Conservation (phyloP, 139 green algal species). For the Coelastrella sp. region DNA sequence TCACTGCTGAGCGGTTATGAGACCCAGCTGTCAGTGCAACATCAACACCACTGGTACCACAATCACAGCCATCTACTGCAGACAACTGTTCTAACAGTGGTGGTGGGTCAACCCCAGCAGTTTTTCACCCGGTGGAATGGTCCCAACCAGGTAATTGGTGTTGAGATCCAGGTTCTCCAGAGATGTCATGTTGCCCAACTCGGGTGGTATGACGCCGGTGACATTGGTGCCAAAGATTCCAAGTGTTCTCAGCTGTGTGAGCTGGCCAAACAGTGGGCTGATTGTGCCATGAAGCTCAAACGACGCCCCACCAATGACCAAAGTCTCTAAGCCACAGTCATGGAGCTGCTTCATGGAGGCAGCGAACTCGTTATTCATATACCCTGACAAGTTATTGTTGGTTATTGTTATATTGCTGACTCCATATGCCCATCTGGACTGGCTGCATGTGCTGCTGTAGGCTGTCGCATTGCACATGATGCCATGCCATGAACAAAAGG, state of each 20-base stretch:
- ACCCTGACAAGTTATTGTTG: not conserved
- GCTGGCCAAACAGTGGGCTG: not conserved
- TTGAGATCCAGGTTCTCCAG: constrained; percentile 27
- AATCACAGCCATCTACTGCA: too few species aligned
- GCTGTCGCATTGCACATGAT: constrained; percentile 14
- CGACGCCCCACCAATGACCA: not conserved
- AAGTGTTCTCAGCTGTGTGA: not conserved
- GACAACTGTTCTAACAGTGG: too few species aligned
- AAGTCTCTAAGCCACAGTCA: constrained; percentile 8
- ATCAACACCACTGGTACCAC: too few species aligned
- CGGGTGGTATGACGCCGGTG: not conserved
- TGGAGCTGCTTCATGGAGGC: constrained; percentile 16
- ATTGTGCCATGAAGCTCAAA: not conserved
- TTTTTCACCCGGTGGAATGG: not conserved
- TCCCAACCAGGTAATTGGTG: constrained; percentile 13
- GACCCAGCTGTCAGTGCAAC: too few species aligned
- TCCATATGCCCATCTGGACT: not conserved
- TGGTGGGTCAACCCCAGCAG: too few species aligned
- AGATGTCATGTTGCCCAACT: constrained; percentile 5
- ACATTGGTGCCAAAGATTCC: constrained; percentile 12
- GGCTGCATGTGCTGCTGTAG: not conserved
- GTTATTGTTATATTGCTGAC: constrained; percentile 1
- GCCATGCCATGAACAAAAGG: constrained; percentile 29
- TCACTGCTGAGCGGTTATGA: too few species aligned
- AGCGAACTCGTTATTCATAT: not conserved